Evolutionary conservation across 495 filamentous ascomycete genomes (phyloP), one percentile per base, ranked within the genome.

Genomic region (Penicillium cosmopolitanum): DNA sequence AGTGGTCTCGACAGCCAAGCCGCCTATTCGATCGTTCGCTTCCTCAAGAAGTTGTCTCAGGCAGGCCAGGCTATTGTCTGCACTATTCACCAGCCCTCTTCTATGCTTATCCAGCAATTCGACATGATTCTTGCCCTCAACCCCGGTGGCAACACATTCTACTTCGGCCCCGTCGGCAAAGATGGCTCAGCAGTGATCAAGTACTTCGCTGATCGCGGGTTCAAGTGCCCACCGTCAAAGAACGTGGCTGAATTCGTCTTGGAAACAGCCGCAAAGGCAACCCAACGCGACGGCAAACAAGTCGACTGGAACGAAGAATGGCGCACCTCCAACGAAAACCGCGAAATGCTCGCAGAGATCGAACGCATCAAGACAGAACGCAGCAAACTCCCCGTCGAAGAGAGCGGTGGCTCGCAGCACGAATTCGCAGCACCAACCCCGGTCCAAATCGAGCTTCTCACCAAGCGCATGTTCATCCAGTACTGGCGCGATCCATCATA

Each of bases 211-310:
- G 75, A 84, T 23, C 79, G 82, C 52, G 88, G 86, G 33, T 80
- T 83, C 34, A 67, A 80, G 15, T 89, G 85, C 61, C 83, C 83
- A 4, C 81, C 84, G 0, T 71, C 77, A 6, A 87, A 89, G 76
- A 96, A 96, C 69, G 82, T 91, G 12, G 92, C 92, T 28, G 92
- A 96, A 68, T 93, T 92, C 72, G 89, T 96, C 36, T 80, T 96
- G 3, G 90, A 96, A 63, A 89, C 87, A 0, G 89, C 90, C 31
- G 86, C 89, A 7, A 90, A 89, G 63, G 72, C 80, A 6, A 75
- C 74, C 33, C 61, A 72, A 28, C 62, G 74, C 47, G 75, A 85
- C 58, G 81, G 85, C 47, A 82, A 80, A 61, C 62, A 72, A 34
- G 64, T 86, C 10, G 79, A 90, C 68, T 92, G 89, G 89, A 86